Conservation (phyloP, 1,284 basidiomycete species). For the Leccinum huronense region DNA sequence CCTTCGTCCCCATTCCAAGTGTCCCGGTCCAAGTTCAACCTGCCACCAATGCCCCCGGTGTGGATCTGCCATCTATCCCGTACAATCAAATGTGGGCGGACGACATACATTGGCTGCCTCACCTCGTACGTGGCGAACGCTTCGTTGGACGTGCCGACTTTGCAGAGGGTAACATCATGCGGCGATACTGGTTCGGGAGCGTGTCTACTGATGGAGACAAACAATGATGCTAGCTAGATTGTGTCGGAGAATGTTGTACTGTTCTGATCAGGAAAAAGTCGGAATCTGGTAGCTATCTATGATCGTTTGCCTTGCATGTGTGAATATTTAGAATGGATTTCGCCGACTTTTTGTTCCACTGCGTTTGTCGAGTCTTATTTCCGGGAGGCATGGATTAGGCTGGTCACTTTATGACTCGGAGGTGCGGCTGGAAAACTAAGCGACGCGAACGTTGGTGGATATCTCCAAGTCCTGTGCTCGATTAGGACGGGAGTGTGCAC, state of each 20-base stretch:
- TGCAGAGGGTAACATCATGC: conserved; percentile 30
- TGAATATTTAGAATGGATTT: background rate
- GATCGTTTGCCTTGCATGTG: background rate
- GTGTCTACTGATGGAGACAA: background rate
- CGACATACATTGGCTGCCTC: conserved; percentile 39
- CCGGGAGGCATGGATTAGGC: too few relatives aligned
- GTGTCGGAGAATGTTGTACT: background rate
- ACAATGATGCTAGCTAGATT: background rate
- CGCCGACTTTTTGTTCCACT: too few relatives aligned
- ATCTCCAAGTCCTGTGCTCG: too few relatives aligned
- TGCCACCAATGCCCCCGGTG: background rate
- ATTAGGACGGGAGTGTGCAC: too few relatives aligned
- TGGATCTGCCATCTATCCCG: conserved; percentile 32
- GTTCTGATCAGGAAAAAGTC: background rate
- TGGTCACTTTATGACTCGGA: too few relatives aligned
- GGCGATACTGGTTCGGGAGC: conserved; percentile 9
- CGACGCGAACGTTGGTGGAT: too few relatives aligned
- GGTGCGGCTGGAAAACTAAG: too few relatives aligned
- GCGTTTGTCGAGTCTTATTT: too few relatives aligned
- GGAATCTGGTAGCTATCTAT: background rate
- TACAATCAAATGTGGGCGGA: conserved; percentile 43
- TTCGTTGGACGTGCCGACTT: conserved; percentile 43
- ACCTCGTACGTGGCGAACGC: conserved; percentile 29
- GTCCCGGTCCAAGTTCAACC: too few relatives aligned
- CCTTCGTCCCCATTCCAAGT: background rate